These are phyloP conservation scores for Astrothelium subdiscretum DNA, from an alignment of 495 filamentous ascomycete species.

Conservation along the genomic window DNA sequence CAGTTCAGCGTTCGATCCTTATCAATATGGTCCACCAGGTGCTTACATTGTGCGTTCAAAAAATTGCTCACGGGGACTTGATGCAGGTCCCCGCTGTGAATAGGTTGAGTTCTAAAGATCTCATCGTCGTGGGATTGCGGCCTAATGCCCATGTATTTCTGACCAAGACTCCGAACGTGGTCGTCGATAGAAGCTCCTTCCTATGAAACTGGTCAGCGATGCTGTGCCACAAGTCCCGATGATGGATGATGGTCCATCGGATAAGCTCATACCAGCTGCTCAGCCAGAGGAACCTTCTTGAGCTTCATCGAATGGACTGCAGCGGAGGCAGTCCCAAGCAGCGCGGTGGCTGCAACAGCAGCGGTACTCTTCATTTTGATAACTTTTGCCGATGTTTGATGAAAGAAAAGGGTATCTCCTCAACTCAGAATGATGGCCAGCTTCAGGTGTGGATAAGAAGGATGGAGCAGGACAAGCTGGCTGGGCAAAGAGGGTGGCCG, in stretches of 20 bases:
- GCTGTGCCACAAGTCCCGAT: neutral
- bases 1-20: neutral
- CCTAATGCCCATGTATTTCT: constrained; percentile 88
- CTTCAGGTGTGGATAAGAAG: neutral
- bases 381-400: neutral
- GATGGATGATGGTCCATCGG: constrained; percentile 3
- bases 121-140: constrained; percentile 56
- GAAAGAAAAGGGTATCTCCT: neutral
- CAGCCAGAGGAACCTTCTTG: constrained; percentile 84
- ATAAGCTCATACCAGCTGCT: constrained; percentile 65
- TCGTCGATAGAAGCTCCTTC: constrained; percentile 64
- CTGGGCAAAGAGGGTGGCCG: neutral
- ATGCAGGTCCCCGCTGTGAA: constrained; percentile 60
- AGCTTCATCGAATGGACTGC: constrained; percentile 90
- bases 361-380: constrained; percentile 66
- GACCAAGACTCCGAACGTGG: constrained; percentile 70
- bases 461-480: neutral
- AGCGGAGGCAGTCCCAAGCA: constrained; percentile 73
- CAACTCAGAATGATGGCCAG: neutral
- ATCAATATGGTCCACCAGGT: constrained; percentile 5
- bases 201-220: constrained; percentile 29
- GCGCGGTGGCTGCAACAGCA: constrained; percentile 61
- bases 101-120: constrained; percentile 47
- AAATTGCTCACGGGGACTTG: constrained; percentile 91
- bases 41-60: constrained; percentile 94